Base-by-base conservation (phyloP, 2,329 filamentous ascomycete genomes). In the Rutstroemia sp. region DNA sequence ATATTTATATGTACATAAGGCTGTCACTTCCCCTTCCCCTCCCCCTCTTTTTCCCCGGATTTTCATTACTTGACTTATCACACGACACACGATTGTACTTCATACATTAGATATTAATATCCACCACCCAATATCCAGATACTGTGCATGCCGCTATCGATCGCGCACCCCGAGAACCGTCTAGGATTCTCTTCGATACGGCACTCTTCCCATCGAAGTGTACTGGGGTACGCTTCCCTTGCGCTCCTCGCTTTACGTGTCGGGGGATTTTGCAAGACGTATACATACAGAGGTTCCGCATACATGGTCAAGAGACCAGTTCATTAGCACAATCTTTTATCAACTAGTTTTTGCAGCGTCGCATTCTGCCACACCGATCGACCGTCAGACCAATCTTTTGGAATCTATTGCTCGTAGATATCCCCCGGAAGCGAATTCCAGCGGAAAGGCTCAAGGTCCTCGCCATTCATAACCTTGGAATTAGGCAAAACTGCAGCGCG, bases 21-120 rank as follows among this genome's bases (percentile, higher is more conserved):
- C 51, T 48, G 38, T 23, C 23, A 5, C 23, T 23, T 19, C 25
- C n/a, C 38, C 12, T 16, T 12, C 51, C 51, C 44, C 27, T 30
- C 27, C 51, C 51, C 44, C 27, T 30, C 27, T 30, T 25, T 41
- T 54, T 54, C 51, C 51, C 51, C 44, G 45, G 51, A 54, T 54
- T 54, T 41, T 48, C 34, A 30, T 14, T 21, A 5, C 30, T 10
- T 25, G 21, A 27, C 25, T 39, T 30, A 21, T 48, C 21, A 48
- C 12, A 38, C 21, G 27, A 34, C 42, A 27, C 17, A 12, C 25
- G n/a, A n/a, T 54, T 10, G 6, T 27, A 17, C 12, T n/a, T 21
- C 9, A 38, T 23, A 23, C 23, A 23, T 23, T 30, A n/a, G 9
- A 41, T 6, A 41, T 41, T 41, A 41, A 41, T 17, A 16, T 41